Evolutionary conservation across 495 filamentous ascomycete species (phyloP).

Genomic region (Aspergillus baeticus): DNA sequence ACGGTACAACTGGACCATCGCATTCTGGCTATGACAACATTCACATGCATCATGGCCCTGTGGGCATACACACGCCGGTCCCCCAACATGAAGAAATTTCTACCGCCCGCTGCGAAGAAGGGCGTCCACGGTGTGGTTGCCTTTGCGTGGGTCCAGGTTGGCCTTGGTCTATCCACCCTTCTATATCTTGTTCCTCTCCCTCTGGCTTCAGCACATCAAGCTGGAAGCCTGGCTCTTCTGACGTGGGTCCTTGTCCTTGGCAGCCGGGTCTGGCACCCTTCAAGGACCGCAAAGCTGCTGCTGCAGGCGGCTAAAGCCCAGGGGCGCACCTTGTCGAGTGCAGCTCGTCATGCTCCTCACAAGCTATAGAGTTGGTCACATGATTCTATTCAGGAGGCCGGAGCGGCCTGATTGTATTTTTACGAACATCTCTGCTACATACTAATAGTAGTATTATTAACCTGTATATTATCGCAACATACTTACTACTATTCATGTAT

Average conservation of each 20-base stretch:
- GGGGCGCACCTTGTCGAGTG: constrained; percentile 25
- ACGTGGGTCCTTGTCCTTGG: constrained; percentile 79
- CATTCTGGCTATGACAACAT: constrained; percentile 86
- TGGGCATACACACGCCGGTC: constrained; percentile 73
- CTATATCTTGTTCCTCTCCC: constrained; percentile 89
- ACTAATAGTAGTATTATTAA: not conserved
- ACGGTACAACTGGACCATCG: constrained; percentile 93
- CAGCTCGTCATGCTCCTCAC: constrained; percentile 28
- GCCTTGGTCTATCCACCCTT: constrained; percentile 83
- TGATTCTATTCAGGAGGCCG: not conserved
- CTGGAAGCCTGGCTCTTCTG: constrained; percentile 80
- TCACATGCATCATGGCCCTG: constrained; percentile 73
- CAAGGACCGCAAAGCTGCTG: constrained; percentile 47
- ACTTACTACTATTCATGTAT: not conserved
- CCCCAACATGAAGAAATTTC: constrained; percentile 53
- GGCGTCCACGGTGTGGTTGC: constrained; percentile 79
- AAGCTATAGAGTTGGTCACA: constrained; percentile 23
- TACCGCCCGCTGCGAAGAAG: constrained; percentile 65
- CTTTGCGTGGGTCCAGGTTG: constrained; percentile 77
- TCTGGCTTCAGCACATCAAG: constrained; percentile 89
- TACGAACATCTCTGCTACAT: constrained; percentile 19
- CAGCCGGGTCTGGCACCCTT: constrained; percentile 56
- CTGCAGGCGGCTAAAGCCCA: constrained; percentile 43
- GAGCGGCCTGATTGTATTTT: not conserved
- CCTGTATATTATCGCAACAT: constrained; percentile 18